A percentile compares a stretch with the other conserved stretches of the same genome.
Conservation (phyloP, 2,329 filamentous ascomycete genomes). For the Paecilomyces sp. region DNA sequence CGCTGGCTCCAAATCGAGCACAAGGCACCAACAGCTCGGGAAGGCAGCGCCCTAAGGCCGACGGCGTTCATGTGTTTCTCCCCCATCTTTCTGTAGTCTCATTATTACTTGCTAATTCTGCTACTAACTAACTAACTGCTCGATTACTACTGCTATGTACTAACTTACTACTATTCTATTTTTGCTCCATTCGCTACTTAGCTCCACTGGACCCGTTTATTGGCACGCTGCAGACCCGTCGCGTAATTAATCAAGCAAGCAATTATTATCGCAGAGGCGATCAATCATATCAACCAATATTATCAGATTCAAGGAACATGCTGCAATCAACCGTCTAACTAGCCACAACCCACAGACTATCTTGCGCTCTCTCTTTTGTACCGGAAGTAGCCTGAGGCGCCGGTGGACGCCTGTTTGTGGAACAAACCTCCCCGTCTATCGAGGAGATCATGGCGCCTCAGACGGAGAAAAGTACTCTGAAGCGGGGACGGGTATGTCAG, state of each 20-base stretch:
- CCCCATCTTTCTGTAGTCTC: not conserved
- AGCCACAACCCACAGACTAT: not conserved
- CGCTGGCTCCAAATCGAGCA: not conserved
- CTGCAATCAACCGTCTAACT: not conserved
- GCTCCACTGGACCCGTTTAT: not conserved
- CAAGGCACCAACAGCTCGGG: not conserved
- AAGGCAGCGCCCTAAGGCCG: not conserved
- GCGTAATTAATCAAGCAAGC: not conserved
- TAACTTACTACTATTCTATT: not conserved
- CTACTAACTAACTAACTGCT: not conserved
- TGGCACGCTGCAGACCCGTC: not conserved
- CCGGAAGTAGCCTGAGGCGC: not conserved
- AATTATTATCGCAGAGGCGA: not conserved
- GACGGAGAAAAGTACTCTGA: conserved; percentile 74
- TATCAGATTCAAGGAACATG: not conserved
- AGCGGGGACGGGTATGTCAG: conserved; percentile 64
- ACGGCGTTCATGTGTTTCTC: not conserved
- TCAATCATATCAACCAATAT: not conserved
- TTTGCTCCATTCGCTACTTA: not conserved
- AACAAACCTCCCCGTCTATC: not conserved
- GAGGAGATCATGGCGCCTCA: conserved; percentile 35
- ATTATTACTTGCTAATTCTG: too few relatives aligned
- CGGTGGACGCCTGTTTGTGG: not conserved
- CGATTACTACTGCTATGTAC: too few relatives aligned
- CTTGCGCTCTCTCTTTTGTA: not conserved